Evolutionary conservation across 345 rosid species (phyloP).

Genomic region (Cardamine occulta): DNA sequence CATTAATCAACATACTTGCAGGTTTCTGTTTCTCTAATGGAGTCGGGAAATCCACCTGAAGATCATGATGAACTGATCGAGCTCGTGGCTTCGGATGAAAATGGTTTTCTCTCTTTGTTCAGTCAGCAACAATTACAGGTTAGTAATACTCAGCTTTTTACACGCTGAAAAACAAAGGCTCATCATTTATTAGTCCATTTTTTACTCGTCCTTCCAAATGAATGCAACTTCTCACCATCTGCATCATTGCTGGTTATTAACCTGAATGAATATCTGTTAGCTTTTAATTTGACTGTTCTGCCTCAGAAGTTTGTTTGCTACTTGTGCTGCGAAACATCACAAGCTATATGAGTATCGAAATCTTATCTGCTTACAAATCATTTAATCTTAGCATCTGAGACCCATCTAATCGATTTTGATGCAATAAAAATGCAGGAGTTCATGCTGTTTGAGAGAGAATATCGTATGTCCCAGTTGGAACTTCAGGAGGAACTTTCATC

Average conservation of each 20-base stretch:
- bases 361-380: constrained; percentile 1
- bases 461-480: constrained; percentile 72
- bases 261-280: background rate
- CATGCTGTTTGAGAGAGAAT: constrained; percentile 86
- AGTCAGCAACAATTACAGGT: constrained; percentile 96
- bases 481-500: constrained; percentile 56
- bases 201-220: background rate
- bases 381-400: background rate
- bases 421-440: constrained; percentile 64
- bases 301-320: background rate
- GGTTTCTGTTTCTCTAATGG: constrained; percentile 83
- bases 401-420: constrained; percentile 31
- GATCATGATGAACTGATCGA: constrained; percentile 80
- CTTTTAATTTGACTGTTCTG: background rate
- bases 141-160: constrained; percentile 18
- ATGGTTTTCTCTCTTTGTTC: constrained; percentile 74
- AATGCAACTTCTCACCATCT: background rate
- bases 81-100: constrained; percentile 70
- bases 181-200: background rate
- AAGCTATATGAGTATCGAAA: background rate
- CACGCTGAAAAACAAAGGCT: background rate
- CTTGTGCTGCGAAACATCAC: background rate
- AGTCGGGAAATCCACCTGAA: constrained; percentile 69
- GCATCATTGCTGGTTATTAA: background rate
- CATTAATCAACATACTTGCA: constrained; percentile 38